A percentile compares a stretch with the other conserved stretches of the same genome.
Evolutionary conservation across 208 protist genomes (phyloP).

Genomic region (Leishmania turanica): DNA sequence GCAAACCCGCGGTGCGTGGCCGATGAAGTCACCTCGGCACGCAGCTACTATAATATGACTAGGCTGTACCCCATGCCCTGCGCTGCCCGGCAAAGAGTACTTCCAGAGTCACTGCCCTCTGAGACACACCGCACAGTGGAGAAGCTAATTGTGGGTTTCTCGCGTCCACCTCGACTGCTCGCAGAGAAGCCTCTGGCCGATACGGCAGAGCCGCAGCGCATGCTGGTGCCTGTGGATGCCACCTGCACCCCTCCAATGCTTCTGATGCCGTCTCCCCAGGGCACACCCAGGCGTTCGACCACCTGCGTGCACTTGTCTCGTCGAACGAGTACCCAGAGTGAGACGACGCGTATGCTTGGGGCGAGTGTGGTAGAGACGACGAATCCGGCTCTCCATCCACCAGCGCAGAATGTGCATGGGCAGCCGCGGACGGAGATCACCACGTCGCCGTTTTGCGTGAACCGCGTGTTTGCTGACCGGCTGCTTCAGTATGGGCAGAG

Average conservation of each 20-base stretch:
- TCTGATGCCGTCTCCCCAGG: neutral
- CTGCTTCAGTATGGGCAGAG: slow-evolving; percentile 17
- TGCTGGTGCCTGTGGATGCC: neutral
- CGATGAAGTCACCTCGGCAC: neutral
- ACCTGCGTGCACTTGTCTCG: neutral
- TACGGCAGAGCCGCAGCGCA: neutral
- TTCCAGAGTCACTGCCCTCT: neutral
- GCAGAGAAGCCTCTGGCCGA: neutral
- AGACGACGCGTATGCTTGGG: neutral
- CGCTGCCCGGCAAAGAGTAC: neutral
- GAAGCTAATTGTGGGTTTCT: neutral
- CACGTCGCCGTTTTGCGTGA: slow-evolving; percentile 29
- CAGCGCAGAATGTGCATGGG: neutral
- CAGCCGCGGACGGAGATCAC: neutral
- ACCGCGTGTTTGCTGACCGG: slow-evolving; percentile 16
- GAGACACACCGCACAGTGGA: neutral
- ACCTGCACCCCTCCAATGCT: neutral
- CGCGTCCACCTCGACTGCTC: neutral
- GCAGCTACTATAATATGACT: slow-evolving; percentile 5
- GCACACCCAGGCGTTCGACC: neutral
- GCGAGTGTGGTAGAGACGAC: slow-evolving; percentile 4
- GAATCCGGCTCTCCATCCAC: slow-evolving; percentile 11
- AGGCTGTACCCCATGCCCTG: neutral
- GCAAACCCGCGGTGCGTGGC: neutral
- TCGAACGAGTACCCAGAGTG: too few relatives aligned